These are phyloP conservation scores for Ajuga reptans DNA, from an alignment of 305 asterid species.

Conservation along the genomic window DNA sequence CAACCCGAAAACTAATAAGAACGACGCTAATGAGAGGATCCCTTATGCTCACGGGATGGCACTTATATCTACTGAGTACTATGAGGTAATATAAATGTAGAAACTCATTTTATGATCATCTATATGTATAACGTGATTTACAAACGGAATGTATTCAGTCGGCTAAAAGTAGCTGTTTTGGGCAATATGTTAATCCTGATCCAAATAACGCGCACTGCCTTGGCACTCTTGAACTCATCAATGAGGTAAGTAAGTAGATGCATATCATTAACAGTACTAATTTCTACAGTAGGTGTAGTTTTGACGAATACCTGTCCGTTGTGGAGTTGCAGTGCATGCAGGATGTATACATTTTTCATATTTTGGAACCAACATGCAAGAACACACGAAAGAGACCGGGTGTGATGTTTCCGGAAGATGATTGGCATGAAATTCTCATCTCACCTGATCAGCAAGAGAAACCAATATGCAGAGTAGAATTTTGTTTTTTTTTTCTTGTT, in stretches of 20 bases:
- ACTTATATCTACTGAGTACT: constrained; percentile 16
- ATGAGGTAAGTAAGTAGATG: neutral
- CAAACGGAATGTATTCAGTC: neutral
- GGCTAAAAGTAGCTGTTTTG: constrained; percentile 17
- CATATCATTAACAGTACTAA: neutral
- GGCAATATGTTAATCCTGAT: constrained; percentile 18
- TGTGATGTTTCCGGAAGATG: neutral
- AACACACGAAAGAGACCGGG: neutral
- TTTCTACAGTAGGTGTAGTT: too few relatives aligned
- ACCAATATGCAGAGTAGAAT: constrained; percentile 8
- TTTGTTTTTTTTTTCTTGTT: neutral
- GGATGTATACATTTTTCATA: neutral
- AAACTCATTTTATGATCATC: neutral
- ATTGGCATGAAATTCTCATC: neutral
- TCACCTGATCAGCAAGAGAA: neutral
- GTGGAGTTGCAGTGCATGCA: neutral
- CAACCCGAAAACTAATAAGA: neutral
- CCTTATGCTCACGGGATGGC: constrained; percentile 20
- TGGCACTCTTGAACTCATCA: constrained; percentile 10
- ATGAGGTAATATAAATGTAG: neutral
- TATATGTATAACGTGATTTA: neutral
- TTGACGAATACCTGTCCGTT: too few relatives aligned
- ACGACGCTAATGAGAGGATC: neutral
- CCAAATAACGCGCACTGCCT: constrained; percentile 15
- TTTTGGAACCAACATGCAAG: constrained; percentile 3